phyloP scores from a whole-genome alignment of 2,329 filamentous ascomycete species.

The Nothopassalora personata region DNA sequence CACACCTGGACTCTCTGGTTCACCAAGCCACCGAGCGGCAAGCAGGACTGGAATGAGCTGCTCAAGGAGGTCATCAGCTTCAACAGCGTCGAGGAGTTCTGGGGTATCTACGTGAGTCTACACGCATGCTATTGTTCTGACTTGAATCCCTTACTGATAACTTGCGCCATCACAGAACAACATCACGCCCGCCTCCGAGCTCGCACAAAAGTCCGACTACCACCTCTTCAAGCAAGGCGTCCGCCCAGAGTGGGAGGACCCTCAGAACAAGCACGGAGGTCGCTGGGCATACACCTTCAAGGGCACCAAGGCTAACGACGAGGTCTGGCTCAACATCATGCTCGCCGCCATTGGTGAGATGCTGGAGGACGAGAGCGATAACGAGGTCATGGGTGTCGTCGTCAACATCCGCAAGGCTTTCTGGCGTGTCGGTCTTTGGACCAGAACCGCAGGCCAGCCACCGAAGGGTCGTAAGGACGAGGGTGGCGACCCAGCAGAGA shows the following conservation, averaged over 20 bases:
- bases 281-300: conserved; percentile 99
- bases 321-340: conserved; percentile 98
- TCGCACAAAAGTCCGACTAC: conserved; percentile 97
- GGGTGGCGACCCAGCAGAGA: conserved; percentile 57
- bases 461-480: conserved; percentile 63
- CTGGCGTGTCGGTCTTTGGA: conserved; percentile 97
- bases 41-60: conserved; percentile 96
- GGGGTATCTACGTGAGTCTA: conserved; percentile 89
- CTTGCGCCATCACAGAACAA: conserved; percentile 67
- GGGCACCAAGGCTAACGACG: conserved; percentile 89
- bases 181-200: conserved; percentile 90
- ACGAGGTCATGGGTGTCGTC: conserved; percentile 98
- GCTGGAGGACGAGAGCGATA: conserved; percentile 87
- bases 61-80: conserved; percentile 98
- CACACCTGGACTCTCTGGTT: conserved; percentile 99
- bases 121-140: not conserved
- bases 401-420: conserved; percentile 98
- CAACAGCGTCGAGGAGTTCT: conserved; percentile 98
- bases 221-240: conserved; percentile 98
- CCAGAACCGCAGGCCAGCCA: conserved; percentile 76
- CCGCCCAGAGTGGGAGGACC: conserved; percentile 96
- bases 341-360: conserved; percentile 95
- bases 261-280: conserved; percentile 97
- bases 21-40: conserved; percentile 94
- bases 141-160: not conserved